A percentile compares a stretch with the other conserved stretches of the same genome.
Evolutionary conservation across 1,284 basidiomycete species (phyloP).

Genomic region (Rhodotorula sp.): DNA sequence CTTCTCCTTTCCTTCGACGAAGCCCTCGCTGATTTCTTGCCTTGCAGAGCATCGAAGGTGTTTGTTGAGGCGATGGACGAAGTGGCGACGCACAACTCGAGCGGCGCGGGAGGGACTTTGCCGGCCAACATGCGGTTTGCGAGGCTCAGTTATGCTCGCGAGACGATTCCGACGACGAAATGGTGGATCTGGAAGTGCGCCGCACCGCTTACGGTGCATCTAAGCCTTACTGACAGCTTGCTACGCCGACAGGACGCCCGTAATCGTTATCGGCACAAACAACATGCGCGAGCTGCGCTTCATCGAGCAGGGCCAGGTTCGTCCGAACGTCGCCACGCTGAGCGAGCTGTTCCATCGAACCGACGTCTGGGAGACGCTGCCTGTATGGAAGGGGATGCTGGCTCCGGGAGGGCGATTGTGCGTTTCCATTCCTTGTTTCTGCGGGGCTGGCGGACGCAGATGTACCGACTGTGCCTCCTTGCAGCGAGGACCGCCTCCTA

Average conservation of each 20-base stretch:
- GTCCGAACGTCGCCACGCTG: constrained; percentile 13
- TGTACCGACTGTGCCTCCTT: neutral
- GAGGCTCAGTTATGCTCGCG: constrained; percentile 30
- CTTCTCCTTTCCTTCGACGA: neutral
- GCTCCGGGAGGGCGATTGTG: constrained; percentile 32
- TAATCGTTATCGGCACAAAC: constrained; percentile 38
- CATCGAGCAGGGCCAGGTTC: constrained; percentile 32
- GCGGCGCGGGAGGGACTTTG: constrained; percentile 23
- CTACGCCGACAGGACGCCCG: constrained; percentile 27
- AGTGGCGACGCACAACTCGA: constrained; percentile 31
- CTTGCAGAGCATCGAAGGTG: constrained; percentile 23
- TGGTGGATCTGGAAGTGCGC: constrained; percentile 39
- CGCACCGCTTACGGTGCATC: too few species aligned
- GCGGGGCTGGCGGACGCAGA: too few species aligned
- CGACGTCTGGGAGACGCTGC: constrained; percentile 24
- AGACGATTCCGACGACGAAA: constrained; percentile 34
- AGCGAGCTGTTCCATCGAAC: constrained; percentile 15
- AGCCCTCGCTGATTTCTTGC: neutral
- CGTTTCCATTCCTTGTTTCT: neutral
- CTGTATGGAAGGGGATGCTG: constrained; percentile 16
- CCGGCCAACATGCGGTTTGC: constrained; percentile 32
- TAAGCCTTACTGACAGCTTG: neutral
- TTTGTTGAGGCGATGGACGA: constrained; percentile 23
- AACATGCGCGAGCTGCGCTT: constrained; percentile 33
- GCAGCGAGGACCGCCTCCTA: constrained; percentile 19